Base-by-base conservation (phyloP, 2,329 filamentous ascomycete species). In the Paecilomyces variotii region DNA sequence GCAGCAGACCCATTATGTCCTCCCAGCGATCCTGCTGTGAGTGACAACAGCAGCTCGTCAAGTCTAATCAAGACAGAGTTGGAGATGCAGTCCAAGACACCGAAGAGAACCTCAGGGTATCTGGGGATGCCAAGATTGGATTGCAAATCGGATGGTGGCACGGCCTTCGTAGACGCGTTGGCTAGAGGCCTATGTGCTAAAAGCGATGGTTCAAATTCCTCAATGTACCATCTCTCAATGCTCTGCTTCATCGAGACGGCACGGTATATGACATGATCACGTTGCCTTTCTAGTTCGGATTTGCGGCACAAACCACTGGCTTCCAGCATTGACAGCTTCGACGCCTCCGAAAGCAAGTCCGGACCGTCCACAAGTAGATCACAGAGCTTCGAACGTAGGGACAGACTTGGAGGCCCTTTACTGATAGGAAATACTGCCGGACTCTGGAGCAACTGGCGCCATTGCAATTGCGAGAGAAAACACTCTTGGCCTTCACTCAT, bases 311-410 rank as follows among this genome's bases (percentile, higher is more conserved):
- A 19, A 4, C 39, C 39, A 45, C 39, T 45, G n/a, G n/a, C 3
- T 9, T 19, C 39, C 5, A 45, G 39, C 5, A 7, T 19, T 19
- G 19, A 19, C 14, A 45, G 19, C n/a, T 45, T 45, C 2, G 56
- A 55, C 24, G 56, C 26, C 32, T 63, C 50, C 53, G 26, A 45
- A 54, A 57, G 55, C 26, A 62, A 52, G 10, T 53, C 45, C 6
- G 61, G 61, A n/a, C 61, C 45, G 35, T 62, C 57, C 39, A 62
- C 56, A 19, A 62, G 35, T 32, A 61, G 54, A 12, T 60, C 56
- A 19, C 59, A 59, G 35, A 62, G 61, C 34, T 62, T 54, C 9
- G 49, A 56, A 56, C 61, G 57, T 39, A 60, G 56, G 14, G 55
- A 51, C 53, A 61, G 52, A 45, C 61, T 57, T 27, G 51, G 27